Evolutionary conservation across 164 flowering plant species (phyloP).

Genomic region (Stephania cephalantha): DNA sequence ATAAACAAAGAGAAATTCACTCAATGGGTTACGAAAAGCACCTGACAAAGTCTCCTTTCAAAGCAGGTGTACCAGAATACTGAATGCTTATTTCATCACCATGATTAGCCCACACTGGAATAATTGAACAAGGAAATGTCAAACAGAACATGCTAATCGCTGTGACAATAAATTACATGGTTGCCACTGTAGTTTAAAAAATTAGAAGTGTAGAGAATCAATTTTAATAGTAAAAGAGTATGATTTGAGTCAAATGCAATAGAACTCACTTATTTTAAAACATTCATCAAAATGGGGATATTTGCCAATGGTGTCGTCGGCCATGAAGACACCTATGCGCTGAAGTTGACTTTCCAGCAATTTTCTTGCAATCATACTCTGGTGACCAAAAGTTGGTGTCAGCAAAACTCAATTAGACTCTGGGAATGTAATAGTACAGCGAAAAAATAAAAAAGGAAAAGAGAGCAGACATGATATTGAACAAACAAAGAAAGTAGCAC

Average conservation of each 20-base stretch:
- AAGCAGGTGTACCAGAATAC: constrained; percentile 95
- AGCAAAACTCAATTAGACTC: not conserved
- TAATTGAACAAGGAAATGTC: constrained; percentile 8
- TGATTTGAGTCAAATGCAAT: not conserved
- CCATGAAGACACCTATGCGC: constrained; percentile 69
- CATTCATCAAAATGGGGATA: constrained; percentile 74
- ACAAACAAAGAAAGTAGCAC: not conserved
- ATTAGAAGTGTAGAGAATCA: not conserved
- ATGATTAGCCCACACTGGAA: constrained; percentile 94
- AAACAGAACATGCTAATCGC: not conserved
- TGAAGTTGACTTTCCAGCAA: constrained; percentile 76
- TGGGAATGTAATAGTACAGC: not conserved
- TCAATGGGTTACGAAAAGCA: constrained; percentile 19
- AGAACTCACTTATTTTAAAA: constrained; percentile 72
- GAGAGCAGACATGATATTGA: not conserved
- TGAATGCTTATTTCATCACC: constrained; percentile 97
- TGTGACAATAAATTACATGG: not conserved
- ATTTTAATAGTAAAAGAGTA: not conserved
- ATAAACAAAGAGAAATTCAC: not conserved
- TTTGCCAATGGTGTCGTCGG: constrained; percentile 61
- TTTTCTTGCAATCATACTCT: constrained; percentile 95
- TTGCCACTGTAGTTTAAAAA: not conserved
- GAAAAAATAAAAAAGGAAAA: not conserved
- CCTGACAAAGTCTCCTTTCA: constrained; percentile 99
- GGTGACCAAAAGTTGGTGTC: constrained; percentile 18